A percentile compares a stretch with the other conserved stretches of the same genome.
Evolutionary conservation across 2,329 filamentous ascomycete genomes (phyloP).

Genomic region (Metarhizium guizhouense): DNA sequence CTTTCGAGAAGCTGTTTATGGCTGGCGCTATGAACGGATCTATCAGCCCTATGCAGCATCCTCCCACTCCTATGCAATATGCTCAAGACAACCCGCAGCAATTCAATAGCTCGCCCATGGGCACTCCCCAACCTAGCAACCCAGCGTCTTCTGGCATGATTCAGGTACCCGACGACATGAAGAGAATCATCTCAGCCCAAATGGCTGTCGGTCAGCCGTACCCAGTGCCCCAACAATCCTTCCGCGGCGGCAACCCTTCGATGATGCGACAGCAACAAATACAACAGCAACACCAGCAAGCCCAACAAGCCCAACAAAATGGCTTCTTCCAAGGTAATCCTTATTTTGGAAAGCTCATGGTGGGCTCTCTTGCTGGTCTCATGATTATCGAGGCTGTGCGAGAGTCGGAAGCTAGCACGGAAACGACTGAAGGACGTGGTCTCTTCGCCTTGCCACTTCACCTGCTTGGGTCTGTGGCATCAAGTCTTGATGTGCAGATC

Average conservation of each 20-base stretch:
- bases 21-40: slow-evolving; percentile 60
- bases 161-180: slow-evolving; percentile 57
- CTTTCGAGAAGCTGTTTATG: slow-evolving; percentile 72
- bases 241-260: slow-evolving; percentile 32
- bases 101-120: slow-evolving; percentile 36
- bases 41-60: slow-evolving; percentile 45
- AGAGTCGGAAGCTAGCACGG: slow-evolving; percentile 55
- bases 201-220: slow-evolving; percentile 47
- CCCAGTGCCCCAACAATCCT: slow-evolving; percentile 37
- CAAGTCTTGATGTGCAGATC: slow-evolving; percentile 40
- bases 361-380: slow-evolving; percentile 81
- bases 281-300: slow-evolving; percentile 38
- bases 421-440: slow-evolving; percentile 56
- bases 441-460: slow-evolving; percentile 56
- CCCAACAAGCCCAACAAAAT: slow-evolving; percentile 38
- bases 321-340: slow-evolving; percentile 46
- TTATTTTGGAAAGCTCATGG: slow-evolving; percentile 73
- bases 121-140: slow-evolving; percentile 25
- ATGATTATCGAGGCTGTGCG: slow-evolving; percentile 82
- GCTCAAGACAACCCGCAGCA: slow-evolving; percentile 30
- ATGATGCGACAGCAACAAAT: slow-evolving; percentile 47
- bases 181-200: slow-evolving; percentile 50
- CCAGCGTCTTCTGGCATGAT: slow-evolving; percentile 50
- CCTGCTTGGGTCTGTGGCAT: slow-evolving; percentile 40
- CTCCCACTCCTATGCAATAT: slow-evolving; percentile 45